phyloP scores from a whole-genome alignment of 345 rosid species.

The Salix viminalis region DNA sequence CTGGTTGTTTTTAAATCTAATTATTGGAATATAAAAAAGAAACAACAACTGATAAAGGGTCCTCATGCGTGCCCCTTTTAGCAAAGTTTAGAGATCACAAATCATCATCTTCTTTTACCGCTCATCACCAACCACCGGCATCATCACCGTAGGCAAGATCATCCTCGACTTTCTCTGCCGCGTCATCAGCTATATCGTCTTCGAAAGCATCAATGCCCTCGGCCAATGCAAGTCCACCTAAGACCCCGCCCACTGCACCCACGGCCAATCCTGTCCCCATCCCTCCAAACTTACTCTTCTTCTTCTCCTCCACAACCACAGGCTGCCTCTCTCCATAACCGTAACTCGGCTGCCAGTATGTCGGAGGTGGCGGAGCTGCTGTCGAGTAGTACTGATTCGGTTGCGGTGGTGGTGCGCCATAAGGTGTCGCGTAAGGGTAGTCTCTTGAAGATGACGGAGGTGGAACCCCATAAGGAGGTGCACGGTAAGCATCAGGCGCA shows the following conservation, averaged over 20 bases:
- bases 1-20: too few species aligned
- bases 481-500: conserved; percentile 31
- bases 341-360: conserved; percentile 21
- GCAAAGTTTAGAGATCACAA: conserved; percentile 15
- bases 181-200: conserved; percentile 56
- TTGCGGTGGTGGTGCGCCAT: conserved; percentile 28
- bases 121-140: not conserved
- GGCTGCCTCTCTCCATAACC: conserved; percentile 1
- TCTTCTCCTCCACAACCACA: conserved; percentile 26
- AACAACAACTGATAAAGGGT: too few species aligned
- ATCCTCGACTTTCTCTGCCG: conserved; percentile 58
- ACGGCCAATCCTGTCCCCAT: conserved; percentile 83
- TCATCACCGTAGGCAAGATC: conserved; percentile 43
- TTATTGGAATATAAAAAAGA: too few species aligned
- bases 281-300: conserved; percentile 68
- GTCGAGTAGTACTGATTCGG: conserved; percentile 20
- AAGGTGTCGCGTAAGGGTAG: conserved; percentile 26
- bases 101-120: too few species aligned
- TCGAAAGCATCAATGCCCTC: conserved; percentile 71
- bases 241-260: conserved; percentile 69
- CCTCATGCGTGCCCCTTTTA: not conserved
- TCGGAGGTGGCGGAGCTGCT: conserved; percentile 22
- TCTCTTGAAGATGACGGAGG: conserved; percentile 27
- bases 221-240: conserved; percentile 70
- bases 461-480: conserved; percentile 43